A percentile compares a stretch with the other conserved stretches of the same genome.
Conservation (phyloP, 345 rosid species). For the Aquilaria malaccensis region DNA sequence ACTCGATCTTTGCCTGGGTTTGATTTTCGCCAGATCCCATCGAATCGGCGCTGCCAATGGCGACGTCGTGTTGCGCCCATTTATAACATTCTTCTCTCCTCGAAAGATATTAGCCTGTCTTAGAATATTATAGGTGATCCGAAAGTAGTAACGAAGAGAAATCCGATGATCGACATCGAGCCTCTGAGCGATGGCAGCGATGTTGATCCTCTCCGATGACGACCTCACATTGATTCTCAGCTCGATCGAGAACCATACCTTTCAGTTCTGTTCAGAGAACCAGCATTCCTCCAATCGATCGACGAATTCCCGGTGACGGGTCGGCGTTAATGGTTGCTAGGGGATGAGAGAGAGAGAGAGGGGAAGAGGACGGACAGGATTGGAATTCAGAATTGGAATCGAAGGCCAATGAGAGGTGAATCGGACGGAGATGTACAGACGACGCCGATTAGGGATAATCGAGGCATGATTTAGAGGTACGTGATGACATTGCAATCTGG, state of each 20-base stretch:
- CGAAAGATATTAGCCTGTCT: slow-evolving; percentile 96
- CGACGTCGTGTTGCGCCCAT: slow-evolving; percentile 11
- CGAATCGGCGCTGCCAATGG: too few species aligned
- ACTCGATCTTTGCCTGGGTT: too few species aligned
- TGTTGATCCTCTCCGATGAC: slow-evolving; percentile 50
- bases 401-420: too few species aligned
- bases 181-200: slow-evolving; percentile 61
- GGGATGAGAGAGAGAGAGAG: slow-evolving; percentile 3
- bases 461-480: too few species aligned
- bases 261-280: slow-evolving; percentile 15
- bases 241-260: slow-evolving; percentile 3
- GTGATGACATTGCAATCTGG: too few species aligned
- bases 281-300: slow-evolving; percentile 15
- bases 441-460: too few species aligned
- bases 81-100: slow-evolving; percentile 73
- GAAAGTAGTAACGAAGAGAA: slow-evolving; percentile 10
- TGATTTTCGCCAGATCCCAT: too few species aligned
- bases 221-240: slow-evolving; percentile 42
- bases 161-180: slow-evolving; percentile 1
- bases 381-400: neutral
- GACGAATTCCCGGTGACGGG: neutral
- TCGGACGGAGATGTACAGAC: too few species aligned
- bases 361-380: neutral
- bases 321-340: slow-evolving; percentile 29
- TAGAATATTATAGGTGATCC: slow-evolving; percentile 91